phyloP scores from a whole-genome alignment of 345 rosid species.

The Eucalyptus brandiana region DNA sequence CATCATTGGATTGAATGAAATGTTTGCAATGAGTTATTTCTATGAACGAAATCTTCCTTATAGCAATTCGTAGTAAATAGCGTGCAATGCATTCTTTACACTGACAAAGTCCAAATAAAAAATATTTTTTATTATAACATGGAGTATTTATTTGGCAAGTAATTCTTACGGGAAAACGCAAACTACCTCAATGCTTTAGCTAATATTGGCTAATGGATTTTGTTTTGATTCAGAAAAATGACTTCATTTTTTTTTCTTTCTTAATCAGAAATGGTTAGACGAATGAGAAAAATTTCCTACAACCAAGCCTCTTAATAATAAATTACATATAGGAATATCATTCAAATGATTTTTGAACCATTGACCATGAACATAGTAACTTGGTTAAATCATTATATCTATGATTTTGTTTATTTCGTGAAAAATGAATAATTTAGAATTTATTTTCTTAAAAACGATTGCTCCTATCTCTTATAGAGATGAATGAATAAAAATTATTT shows the following conservation, averaged over 20 bases:
- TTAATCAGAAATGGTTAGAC: not conserved
- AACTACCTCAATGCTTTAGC: not conserved
- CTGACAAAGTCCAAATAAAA: not conserved
- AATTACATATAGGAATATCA: not conserved
- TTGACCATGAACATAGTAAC: not conserved
- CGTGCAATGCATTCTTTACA: not conserved
- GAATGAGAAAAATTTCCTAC: not conserved
- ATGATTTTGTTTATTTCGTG: accelerated
- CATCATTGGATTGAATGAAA: not conserved
- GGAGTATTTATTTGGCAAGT: not conserved
- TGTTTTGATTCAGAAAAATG: not conserved
- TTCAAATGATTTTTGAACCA: not conserved
- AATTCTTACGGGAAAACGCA: not conserved
- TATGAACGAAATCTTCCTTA: not conserved
- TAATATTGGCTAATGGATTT: not conserved
- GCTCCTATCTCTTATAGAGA: not conserved
- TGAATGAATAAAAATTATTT: too few relatives aligned
- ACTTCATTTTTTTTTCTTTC: not conserved
- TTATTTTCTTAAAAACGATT: too few relatives aligned
- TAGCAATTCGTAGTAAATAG: not conserved
- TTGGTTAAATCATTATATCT: not conserved
- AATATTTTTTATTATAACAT: not conserved
- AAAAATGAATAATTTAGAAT: too few relatives aligned
- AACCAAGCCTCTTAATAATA: not conserved
- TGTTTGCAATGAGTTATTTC: not conserved